These are phyloP conservation scores for Eimeria maxima DNA, from an alignment of 169 alveolate genomes.

Conservation along the genomic window DNA sequence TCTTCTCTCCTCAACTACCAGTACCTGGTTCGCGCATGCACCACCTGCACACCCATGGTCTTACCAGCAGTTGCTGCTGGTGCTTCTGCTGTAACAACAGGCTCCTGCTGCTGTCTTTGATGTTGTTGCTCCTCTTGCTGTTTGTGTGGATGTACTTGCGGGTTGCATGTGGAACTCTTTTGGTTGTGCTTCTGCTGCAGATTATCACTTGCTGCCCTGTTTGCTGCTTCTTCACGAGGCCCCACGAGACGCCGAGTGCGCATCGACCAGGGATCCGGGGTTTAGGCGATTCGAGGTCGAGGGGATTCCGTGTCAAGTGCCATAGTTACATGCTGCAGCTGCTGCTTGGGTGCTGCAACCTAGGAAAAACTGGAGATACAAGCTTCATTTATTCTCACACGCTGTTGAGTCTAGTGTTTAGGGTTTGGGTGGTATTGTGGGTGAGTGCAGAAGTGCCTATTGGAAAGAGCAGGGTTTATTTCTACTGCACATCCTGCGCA, in stretches of 20 bases:
- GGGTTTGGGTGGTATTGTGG: not conserved
- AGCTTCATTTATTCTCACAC: too few species aligned
- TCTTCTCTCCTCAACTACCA: slow-evolving; percentile 44
- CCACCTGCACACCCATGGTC: not conserved
- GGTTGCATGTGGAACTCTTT: not conserved
- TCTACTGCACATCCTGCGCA: slow-evolving; percentile 56
- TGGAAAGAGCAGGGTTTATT: slow-evolving; percentile 52
- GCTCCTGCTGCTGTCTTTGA: not conserved
- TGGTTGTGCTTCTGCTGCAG: not conserved
- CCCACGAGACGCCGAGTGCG: slow-evolving; percentile 38
- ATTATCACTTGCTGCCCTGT: slow-evolving; percentile 37
- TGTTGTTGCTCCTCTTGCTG: not conserved
- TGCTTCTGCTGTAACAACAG: slow-evolving; percentile 1
- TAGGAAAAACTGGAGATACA: too few species aligned
- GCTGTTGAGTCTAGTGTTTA: not conserved
- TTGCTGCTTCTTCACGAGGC: slow-evolving; percentile 39
- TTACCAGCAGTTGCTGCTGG: not conserved
- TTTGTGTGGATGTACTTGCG: not conserved
- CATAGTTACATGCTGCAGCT: not conserved
- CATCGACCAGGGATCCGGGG: not conserved
- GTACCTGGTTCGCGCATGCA: not conserved
- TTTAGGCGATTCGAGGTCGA: not conserved
- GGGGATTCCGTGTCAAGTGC: not conserved
- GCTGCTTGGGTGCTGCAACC: not conserved
- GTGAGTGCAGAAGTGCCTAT: not conserved